Base-by-base conservation (phyloP, 169 alveolate species). In the Plasmodium malariae region DNA sequence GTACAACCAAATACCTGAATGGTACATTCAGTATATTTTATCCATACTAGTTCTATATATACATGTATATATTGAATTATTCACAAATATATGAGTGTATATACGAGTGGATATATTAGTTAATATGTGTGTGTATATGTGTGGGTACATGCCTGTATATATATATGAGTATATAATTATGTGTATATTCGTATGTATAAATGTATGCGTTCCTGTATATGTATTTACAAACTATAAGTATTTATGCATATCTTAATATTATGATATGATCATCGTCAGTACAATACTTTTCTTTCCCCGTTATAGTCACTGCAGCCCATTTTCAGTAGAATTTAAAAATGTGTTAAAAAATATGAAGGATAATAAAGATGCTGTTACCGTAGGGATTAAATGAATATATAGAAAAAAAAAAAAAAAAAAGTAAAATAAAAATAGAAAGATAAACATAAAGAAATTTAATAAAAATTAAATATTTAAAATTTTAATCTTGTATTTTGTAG, bases 1-100 rank as follows among this genome's bases (percentile, higher is more conserved):
- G 45, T 86, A 86, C 51, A 86, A 86, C 55, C 92, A 86, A 55
- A 71, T 70, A 26, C 69, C 92, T 14, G 78, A 86, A 65, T 86
- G 92, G 92, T 86, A 14, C 49, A 17, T 37, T 19, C 11, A 74
- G 32, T 6, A 59, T 21, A 14, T 45, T 45, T 45, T 45, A 5
- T 45, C 1, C 1, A 6, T 14, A 45, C 2, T 45, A 12, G n/a
- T 2, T 45, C 21, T 3, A 45, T 48, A 48, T 48, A 48, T 14
- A 48, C n/a, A 14, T n/a, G 24, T 48, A 4, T 14, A 14, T 14
- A 48, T 2, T 48, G 19, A 2, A 48, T 14, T 2, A 2, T 12
- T 2, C 57, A 0, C 54, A 57, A 30, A 63, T 30, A 65, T 65
- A 21, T 24, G 4, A 59, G 4, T 4, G 11, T 9, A 59, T 59